Conservation (phyloP, 768 basidiomycete genomes). For the Cubamyces lactineus region DNA sequence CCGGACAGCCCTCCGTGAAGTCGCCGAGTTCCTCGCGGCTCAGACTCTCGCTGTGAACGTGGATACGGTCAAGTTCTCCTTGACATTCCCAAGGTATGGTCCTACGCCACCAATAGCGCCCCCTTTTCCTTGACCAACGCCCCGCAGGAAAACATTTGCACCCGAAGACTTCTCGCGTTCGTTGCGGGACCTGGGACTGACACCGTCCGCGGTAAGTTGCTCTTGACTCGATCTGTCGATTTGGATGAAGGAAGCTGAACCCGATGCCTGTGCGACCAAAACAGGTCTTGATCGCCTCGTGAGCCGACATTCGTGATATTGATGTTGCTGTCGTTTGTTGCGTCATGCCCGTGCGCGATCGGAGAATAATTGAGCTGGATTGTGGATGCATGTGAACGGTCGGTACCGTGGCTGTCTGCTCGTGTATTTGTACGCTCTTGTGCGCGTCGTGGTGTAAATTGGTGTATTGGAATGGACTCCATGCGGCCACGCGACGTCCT, state of each 20-base stretch:
- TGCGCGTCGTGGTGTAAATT: neutral
- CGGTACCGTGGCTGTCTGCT: neutral
- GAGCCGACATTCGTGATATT: slow-evolving; percentile 6
- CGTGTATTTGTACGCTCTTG: neutral
- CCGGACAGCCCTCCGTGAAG: slow-evolving; percentile 70
- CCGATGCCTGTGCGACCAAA: neutral
- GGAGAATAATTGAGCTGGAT: neutral
- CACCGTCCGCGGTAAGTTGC: slow-evolving; percentile 77
- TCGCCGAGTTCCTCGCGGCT: slow-evolving; percentile 85
- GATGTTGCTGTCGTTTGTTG: slow-evolving; percentile 2
- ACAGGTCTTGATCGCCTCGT: slow-evolving; percentile 35
- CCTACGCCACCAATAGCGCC: neutral
- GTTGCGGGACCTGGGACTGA: slow-evolving; percentile 82
- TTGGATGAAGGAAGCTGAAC: neutral
- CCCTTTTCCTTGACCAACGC: neutral
- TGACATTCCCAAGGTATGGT: slow-evolving; percentile 82
- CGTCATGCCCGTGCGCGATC: slow-evolving; percentile 3
- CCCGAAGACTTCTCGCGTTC: slow-evolving; percentile 76
- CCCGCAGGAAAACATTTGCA: slow-evolving; percentile 73
- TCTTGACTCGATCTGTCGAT: slow-evolving; percentile 9
- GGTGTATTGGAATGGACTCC: neutral
- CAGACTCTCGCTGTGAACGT: slow-evolving; percentile 72
- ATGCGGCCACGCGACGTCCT: no score
- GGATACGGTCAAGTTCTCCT: slow-evolving; percentile 76
- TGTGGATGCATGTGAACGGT: neutral